Conservation (phyloP, 352 stramenopile species). For the Pythium folliculosum region DNA sequence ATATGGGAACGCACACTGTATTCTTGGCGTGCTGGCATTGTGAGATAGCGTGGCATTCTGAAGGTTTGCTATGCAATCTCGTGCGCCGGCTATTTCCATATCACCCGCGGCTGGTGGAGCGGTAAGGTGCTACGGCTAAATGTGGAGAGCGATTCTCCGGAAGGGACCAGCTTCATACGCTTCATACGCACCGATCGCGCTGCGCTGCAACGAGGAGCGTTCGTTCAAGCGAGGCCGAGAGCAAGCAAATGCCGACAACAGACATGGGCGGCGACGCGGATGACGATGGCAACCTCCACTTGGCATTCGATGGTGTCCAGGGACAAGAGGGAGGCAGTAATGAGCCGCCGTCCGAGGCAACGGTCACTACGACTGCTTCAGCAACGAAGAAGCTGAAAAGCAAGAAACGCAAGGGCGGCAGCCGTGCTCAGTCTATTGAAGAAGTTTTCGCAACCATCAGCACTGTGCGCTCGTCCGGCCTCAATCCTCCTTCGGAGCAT, state of each 20-base stretch:
- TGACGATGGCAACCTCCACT: constrained; percentile 3
- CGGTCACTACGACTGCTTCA: not conserved
- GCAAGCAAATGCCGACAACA: not conserved
- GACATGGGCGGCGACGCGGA: not conserved
- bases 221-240: not conserved
- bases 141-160: not conserved
- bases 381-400: constrained; percentile 48
- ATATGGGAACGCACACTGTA: constrained; percentile 9
- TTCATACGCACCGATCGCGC: too few relatives aligned
- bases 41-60: not conserved
- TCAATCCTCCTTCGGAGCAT: constrained; percentile 69
- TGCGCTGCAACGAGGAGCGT: not conserved
- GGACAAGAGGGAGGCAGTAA: constrained; percentile 1
- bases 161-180: not conserved
- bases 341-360: not conserved
- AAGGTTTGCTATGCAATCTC: not conserved
- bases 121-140: not conserved
- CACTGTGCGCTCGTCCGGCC: constrained; percentile 59
- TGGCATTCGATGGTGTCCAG: constrained; percentile 20
- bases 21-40: not conserved
- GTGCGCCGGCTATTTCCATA: constrained; percentile 3
- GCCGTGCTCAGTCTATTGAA: constrained; percentile 67
- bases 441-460: constrained; percentile 80
- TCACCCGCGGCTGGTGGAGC: not conserved
- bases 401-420: constrained; percentile 58